Conservation (phyloP, 2,329 filamentous ascomycete species). For the Scolecobasidium constrictum region DNA sequence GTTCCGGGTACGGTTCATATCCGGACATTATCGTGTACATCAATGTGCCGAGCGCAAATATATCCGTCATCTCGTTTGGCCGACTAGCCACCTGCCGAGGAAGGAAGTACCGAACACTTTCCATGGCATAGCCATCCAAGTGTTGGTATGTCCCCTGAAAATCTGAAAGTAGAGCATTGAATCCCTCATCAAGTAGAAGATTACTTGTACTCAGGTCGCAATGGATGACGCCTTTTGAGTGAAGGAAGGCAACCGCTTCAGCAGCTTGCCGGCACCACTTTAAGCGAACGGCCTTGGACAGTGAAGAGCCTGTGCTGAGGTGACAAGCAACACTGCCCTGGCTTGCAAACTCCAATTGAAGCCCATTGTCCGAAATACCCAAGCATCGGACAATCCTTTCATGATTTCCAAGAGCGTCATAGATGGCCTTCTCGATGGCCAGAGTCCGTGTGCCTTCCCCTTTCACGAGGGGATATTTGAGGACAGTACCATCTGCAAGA, state of each 20-base stretch:
- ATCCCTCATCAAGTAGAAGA: constrained; percentile 24
- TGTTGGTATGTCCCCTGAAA: constrained; percentile 23
- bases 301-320: too few species aligned
- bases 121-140: constrained; percentile 16
- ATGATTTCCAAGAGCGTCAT: too few species aligned
- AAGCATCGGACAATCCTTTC: too few species aligned
- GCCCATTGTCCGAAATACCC: too few species aligned
- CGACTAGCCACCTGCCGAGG: constrained; percentile 12
- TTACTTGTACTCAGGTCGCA: constrained; percentile 30
- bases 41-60: constrained; percentile 25
- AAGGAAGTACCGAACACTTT: constrained; percentile 15
- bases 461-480: constrained; percentile 16
- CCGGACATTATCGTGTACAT: constrained; percentile 26
- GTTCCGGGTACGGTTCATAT: constrained; percentile 19
- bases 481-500: too few species aligned
- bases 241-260: constrained; percentile 24
- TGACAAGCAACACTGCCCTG: too few species aligned
- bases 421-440: too few species aligned
- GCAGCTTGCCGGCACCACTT: constrained; percentile 21
- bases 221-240: constrained; percentile 28
- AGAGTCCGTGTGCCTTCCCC: too few species aligned
- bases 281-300: constrained; percentile 12
- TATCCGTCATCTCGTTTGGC: constrained; percentile 19
- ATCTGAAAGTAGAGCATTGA: constrained; percentile 27
- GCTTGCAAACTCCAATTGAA: too few species aligned